Conservation (phyloP, 2,329 filamentous ascomycete genomes). For the Diplodia seriata region DNA sequence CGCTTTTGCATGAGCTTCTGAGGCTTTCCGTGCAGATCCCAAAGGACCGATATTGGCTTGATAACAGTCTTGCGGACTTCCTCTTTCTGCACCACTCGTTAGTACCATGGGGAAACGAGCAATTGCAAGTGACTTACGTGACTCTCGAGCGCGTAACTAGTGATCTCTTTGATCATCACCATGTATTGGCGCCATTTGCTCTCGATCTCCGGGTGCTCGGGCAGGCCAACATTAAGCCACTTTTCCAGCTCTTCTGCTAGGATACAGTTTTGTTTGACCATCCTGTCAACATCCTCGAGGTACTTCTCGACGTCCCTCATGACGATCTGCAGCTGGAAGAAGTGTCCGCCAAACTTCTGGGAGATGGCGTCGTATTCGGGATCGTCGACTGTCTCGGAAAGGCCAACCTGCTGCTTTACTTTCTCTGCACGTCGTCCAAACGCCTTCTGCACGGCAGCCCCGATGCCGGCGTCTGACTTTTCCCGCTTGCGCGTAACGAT, state of each 20-base stretch:
- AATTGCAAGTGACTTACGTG: constrained; percentile 16
- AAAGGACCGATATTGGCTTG: constrained; percentile 78
- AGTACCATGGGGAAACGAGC: background rate
- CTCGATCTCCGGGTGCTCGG: constrained; percentile 73
- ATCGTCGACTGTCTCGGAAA: constrained; percentile 74
- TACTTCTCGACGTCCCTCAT: constrained; percentile 95
- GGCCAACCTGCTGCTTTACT: constrained; percentile 72
- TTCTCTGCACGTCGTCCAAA: constrained; percentile 91
- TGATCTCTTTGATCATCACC: constrained; percentile 83
- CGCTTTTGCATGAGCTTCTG: constrained; percentile 93
- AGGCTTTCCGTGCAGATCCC: constrained; percentile 81
- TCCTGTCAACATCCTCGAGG: constrained; percentile 78
- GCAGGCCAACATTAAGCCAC: constrained; percentile 69
- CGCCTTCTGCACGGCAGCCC: constrained; percentile 67
- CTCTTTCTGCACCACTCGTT: constrained; percentile 15
- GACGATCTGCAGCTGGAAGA: constrained; percentile 88
- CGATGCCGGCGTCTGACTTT: constrained; percentile 78
- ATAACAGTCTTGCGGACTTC: constrained; percentile 82
- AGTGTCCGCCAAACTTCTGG: constrained; percentile 90
- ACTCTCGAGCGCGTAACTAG: constrained; percentile 55
- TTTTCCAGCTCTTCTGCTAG: constrained; percentile 83
- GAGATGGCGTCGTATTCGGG: constrained; percentile 79
- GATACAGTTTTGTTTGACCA: constrained; percentile 80
- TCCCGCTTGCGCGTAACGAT: constrained; percentile 83
- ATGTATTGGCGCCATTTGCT: constrained; percentile 95